Evolutionary conservation across 2,329 filamentous ascomycete species (phyloP).

Genomic region (Colletotrichum tropicale): DNA sequence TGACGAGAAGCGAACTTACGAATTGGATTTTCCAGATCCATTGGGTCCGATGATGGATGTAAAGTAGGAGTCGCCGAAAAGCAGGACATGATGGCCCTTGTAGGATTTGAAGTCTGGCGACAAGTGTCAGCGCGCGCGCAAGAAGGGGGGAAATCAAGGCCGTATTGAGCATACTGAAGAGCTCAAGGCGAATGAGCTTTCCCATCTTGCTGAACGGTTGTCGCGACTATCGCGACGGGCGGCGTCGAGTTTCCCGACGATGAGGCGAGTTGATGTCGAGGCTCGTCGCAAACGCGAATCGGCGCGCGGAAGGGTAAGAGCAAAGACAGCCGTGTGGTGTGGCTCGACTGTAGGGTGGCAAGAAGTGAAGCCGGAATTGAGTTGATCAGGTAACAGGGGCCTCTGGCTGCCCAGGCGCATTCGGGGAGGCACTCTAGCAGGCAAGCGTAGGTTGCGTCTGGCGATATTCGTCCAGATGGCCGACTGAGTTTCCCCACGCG

Average conservation of each 20-base stretch:
- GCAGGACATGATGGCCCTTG: conserved; percentile 91
- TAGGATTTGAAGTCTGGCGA: conserved; percentile 95
- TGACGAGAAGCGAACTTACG: conserved; percentile 56
- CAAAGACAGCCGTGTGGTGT: not conserved
- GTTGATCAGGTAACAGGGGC: not conserved
- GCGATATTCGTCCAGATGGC: not conserved
- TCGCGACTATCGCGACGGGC: conserved; percentile 2
- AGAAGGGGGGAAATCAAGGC: not conserved
- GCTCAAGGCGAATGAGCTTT: conserved; percentile 91
- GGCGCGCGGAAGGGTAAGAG: not conserved
- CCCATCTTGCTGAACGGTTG: conserved; percentile 69
- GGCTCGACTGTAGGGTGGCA: not conserved
- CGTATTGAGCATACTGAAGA: conserved; percentile 74
- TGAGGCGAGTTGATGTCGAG: not conserved
- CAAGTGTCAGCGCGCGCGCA: not conserved
- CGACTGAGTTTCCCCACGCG: conserved; percentile 5
- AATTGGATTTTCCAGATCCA: conserved; percentile 99
- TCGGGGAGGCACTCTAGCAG: conserved; percentile 3
- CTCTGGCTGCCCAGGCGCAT: conserved; percentile 8
- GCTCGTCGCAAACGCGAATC: not conserved
- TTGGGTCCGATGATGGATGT: conserved; percentile 99
- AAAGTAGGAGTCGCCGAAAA: conserved; percentile 98
- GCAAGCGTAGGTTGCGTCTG: not conserved
- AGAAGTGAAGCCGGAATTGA: not conserved
- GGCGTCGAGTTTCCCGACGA: not conserved